These are phyloP conservation scores for Trichoderma asperelloides DNA, from an alignment of 495 filamentous ascomycete genomes.

Conservation along the genomic window DNA sequence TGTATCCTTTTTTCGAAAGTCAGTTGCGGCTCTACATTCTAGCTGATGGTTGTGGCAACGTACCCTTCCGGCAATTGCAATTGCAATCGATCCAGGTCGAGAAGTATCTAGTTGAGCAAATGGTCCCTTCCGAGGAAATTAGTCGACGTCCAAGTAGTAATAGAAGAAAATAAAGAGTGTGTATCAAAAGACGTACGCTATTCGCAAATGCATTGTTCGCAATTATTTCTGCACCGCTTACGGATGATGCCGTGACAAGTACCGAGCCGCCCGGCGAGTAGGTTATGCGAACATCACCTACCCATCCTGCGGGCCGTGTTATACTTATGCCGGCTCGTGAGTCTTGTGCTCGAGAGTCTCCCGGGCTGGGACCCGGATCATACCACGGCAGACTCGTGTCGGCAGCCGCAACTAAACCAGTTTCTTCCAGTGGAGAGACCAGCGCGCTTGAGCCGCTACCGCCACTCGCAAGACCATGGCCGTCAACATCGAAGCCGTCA, in stretches of 20 bases:
- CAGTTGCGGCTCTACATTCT: neutral
- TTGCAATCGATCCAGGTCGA: neutral
- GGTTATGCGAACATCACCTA: neutral
- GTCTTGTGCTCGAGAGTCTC: neutral
- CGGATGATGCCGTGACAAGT: neutral
- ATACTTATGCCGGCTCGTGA: neutral
- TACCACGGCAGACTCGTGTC: neutral
- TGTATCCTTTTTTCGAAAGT: constrained; percentile 3
- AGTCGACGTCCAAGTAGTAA: neutral
- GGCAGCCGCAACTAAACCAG: neutral
- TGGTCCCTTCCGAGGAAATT: neutral
- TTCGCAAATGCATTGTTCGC: neutral
- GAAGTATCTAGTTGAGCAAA: neutral
- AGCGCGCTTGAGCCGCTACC: neutral
- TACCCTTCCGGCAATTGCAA: neutral
- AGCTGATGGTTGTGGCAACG: neutral
- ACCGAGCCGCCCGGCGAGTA: neutral
- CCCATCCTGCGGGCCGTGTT: neutral
- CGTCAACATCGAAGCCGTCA: neutral
- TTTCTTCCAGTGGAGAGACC: neutral
- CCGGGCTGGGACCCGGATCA: neutral
- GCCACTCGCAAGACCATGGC: neutral
- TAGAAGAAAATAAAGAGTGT: neutral
- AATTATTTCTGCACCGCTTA: neutral
- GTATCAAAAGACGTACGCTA: constrained; percentile 1